Percentiles rank a stretch among this genome's conserved stretches.
These are phyloP conservation scores for Gossypium aridum DNA, from an alignment of 441 rosid genomes.

Conservation along the genomic window DNA sequence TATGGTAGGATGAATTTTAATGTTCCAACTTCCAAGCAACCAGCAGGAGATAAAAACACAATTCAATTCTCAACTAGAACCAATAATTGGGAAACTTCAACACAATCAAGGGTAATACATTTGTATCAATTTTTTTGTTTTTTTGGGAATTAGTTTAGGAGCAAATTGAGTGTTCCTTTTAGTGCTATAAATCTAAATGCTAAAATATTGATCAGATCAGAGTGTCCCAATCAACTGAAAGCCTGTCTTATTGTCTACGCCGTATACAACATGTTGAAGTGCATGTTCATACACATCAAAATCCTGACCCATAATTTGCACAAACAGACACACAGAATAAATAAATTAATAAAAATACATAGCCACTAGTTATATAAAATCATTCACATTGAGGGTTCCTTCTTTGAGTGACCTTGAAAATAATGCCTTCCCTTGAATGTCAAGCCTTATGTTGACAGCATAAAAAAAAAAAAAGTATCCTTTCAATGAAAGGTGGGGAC, in stretches of 20 bases:
- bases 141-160: not conserved
- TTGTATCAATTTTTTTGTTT: not conserved
- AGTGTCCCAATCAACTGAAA: not conserved
- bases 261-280: not conserved
- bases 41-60: not conserved
- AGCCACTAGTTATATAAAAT: not conserved
- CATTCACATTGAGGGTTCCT: not conserved
- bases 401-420: not conserved
- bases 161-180: not conserved
- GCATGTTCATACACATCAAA: constrained; percentile 1
- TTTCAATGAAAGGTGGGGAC: constrained; percentile 1
- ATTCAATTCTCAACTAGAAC: not conserved
- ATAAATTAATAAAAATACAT: not conserved
- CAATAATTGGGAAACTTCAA: not conserved
- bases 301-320: not conserved
- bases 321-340: not conserved
- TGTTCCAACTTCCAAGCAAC: not conserved
- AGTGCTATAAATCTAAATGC: not conserved
- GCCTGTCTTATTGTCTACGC: not conserved
- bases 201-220: not conserved
- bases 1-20: not conserved
- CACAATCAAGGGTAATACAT: too few relatives aligned
- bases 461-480: not conserved
- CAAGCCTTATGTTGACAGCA: not conserved
- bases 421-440: not conserved